A percentile compares a stretch with the other conserved stretches of the same genome.
These are phyloP conservation scores for Handroanthus guayacan DNA, from an alignment of 257 asterid species.

Conservation along the genomic window DNA sequence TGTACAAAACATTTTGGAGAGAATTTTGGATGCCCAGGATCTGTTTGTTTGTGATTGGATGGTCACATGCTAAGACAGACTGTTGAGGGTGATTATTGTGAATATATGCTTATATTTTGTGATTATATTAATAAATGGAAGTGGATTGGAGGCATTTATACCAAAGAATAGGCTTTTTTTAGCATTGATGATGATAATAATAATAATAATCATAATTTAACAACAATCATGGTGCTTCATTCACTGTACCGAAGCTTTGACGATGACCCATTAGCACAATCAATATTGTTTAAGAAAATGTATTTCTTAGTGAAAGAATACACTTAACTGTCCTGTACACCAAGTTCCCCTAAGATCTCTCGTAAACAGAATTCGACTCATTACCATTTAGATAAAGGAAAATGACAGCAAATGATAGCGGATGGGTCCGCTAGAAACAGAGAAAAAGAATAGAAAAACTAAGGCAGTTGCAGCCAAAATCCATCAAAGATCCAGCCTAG, in stretches of 20 bases:
- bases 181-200: neutral
- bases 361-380: neutral
- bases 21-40: neutral
- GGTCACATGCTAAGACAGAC: neutral
- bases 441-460: neutral
- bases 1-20: slow-evolving; percentile 12
- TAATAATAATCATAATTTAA: neutral
- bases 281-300: neutral
- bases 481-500: slow-evolving; percentile 31
- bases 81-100: slow-evolving; percentile 29
- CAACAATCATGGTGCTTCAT: slow-evolving; percentile 32
- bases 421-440: neutral
- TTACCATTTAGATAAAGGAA: neutral
- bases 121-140: slow-evolving; percentile 27
- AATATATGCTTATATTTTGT: neutral
- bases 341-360: too few species aligned
- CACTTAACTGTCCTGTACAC: too few species aligned
- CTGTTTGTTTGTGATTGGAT: slow-evolving; percentile 15
- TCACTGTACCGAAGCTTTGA: neutral
- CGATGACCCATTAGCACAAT: neutral
- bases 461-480: neutral
- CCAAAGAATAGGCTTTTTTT: slow-evolving; percentile 32
- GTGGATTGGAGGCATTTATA: slow-evolving; percentile 38
- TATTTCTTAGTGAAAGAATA: neutral
- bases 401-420: neutral